Base-by-base conservation (phyloP, 306 rosid genomes). In the Mimosa bimucronata region DNA sequence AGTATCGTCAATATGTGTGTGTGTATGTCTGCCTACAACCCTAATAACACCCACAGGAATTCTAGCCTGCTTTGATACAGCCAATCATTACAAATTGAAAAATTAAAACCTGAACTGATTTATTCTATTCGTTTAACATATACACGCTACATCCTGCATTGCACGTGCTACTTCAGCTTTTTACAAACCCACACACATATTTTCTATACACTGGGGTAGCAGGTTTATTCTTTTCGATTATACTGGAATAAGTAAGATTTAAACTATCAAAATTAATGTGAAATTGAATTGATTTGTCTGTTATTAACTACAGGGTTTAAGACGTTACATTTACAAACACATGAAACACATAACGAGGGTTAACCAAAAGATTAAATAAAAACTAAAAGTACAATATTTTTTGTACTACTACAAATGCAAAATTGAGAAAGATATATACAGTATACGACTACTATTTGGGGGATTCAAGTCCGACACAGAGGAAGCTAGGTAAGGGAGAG, bases 31-130 rank as follows among this genome's bases (percentile, higher is more conserved):
- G 19, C 30, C 78, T 34, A 74, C 9, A 53, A 55, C 52, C 67
- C 78, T 34, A 74, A 19, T 62, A 19, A 19, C 14, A 58, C 69
- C 28, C 34, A 7, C 29, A 41, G 57, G 30, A 15, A 16, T 45
- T 19, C 13, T 67, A 41, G 42, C 25, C 58, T 28, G 4, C 25
- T 75, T 26, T 60, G 16, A 21, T 45, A 66, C 46, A 73, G 13
- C 31, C 76, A 74, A 74, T 74, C 76, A 81, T 74, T 74, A 53
- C 16, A 41, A 66, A 4, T 34, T 29, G 7, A 73, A 52, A 7
- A 50, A 1, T 50, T 25, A 13, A 28, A 65, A 28, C 23, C 55
- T 1, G 25, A 64, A 64, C 23, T 30, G 9, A 30, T 64, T 64
- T 30, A 34, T 7, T 29, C 68, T 15, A 29, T 30, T 29, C 21